Evolutionary conservation across 2,329 filamentous ascomycete genomes (phyloP), one percentile per base, ranked within the genome.

Genomic region (Phialophora chinensis): DNA sequence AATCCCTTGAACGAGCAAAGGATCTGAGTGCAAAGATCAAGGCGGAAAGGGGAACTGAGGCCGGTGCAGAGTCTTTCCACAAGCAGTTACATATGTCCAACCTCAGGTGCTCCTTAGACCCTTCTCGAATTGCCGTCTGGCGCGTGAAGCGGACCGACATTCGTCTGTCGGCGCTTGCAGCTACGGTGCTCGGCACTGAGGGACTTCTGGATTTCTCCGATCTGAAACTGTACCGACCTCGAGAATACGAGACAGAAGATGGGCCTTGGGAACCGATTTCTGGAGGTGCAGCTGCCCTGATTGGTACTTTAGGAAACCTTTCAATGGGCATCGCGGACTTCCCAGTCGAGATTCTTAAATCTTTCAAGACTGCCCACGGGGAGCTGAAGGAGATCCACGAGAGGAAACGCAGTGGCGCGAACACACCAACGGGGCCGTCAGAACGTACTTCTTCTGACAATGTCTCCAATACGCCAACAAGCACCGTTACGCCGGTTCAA

Each of bases 261-360:
- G 90, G 93, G 53, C 92, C 92, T 0, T 88, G 86, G 73, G 92
- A 95, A 70, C 92, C 92, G 0, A 86, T 96, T 27, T 88, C 90
- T 14, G 92, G 91, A 23, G 91, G 88, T 17, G 88, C 92, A 0
- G 87, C 88, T 53, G 91, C 93, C 0, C 79, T 97, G 0, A 81
- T 96, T n/a, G 90, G 91, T 5, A 94, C 93, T n/a, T 82, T 95
- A 55, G 88, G 90, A 29, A 90, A 86, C 47, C 89, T 97, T 65
- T 87, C 91, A 73, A 90, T 96, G 85, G 91, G 92, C 0, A 84
- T 96, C 49, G 91, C 91, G 0, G 92, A 96, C 73, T 82, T 89
- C 53, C 87, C 87, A 0, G 80, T 83, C 17, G 84, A 87, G 54
- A 82, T 87, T 3, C 74, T 86, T 54, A 83, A 82, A 68, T 77